These are phyloP conservation scores for Fusarium nygamai DNA, from an alignment of 2,329 filamentous ascomycete species.

Conservation along the genomic window DNA sequence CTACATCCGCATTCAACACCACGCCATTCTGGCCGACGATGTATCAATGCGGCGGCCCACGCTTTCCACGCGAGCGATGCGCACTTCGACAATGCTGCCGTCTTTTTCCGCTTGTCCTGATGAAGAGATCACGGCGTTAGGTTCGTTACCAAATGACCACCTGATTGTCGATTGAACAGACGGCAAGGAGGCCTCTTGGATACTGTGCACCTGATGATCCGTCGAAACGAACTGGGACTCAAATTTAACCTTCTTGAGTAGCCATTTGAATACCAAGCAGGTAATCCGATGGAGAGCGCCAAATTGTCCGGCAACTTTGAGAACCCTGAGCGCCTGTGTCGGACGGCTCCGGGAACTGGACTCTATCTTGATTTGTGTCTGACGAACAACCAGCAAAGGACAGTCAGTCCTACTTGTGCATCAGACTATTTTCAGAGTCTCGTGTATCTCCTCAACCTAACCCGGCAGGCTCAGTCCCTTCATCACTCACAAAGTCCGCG, in stretches of 20 bases:
- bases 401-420: not conserved
- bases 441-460: too few species aligned
- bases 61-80: too few species aligned
- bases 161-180: too few species aligned
- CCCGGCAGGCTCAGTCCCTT: not conserved
- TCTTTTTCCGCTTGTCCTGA: accelerated
- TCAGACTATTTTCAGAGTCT: not conserved
- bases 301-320: accelerated
- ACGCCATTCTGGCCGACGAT: not conserved
- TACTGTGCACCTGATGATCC: accelerated
- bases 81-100: accelerated
- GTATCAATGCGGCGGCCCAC: too few species aligned
- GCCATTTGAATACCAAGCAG: accelerated
- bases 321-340: not conserved
- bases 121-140: accelerated
- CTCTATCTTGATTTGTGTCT: not conserved
- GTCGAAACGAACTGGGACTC: accelerated
- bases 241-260: accelerated
- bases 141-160: not conserved
- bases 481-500: not conserved
- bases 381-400: not conserved
- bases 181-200: too few species aligned
- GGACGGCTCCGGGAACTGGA: not conserved
- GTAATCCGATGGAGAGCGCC: not conserved
- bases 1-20: not conserved